Conservation (phyloP, 208 protist genomes). For the Acanthamoeba castellanii region DNA sequence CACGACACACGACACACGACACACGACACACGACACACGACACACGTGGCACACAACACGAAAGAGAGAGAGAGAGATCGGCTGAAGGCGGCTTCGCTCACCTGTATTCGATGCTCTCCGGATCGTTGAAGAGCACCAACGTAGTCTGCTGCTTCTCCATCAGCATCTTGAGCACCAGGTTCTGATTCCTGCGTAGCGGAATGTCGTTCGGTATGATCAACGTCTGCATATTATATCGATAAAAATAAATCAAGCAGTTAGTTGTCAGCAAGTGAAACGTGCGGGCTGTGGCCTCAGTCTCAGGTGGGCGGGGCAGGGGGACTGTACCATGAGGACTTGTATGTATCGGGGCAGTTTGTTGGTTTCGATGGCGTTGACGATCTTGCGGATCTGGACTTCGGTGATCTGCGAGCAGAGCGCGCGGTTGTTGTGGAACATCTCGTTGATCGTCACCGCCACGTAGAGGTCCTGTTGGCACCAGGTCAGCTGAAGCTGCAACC, state of each 20-base stretch:
- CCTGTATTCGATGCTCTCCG: constrained; percentile 58
- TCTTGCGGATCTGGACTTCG: constrained; percentile 66
- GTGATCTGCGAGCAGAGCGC: constrained; percentile 62
- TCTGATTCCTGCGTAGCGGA: constrained; percentile 54
- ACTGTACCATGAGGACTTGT: constrained; percentile 20
- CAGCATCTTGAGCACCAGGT: constrained; percentile 73
- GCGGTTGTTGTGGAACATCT: constrained; percentile 75
- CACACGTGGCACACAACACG: no score
- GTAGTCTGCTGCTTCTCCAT: constrained; percentile 54
- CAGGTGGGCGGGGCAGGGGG: not conserved
- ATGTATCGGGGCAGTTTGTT: constrained; percentile 57
- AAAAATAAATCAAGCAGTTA: no score
- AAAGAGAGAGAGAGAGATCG: no score
- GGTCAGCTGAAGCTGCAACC: no score
- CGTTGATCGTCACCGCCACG: constrained; percentile 61
- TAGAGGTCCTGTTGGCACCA: not conserved
- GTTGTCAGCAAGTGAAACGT: not conserved
- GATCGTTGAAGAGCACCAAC: constrained; percentile 65
- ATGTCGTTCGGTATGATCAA: constrained; percentile 44
- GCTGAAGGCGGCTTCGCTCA: no score
- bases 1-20: no score
- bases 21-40: no score
- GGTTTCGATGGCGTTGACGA: constrained; percentile 53
- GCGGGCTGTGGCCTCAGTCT: not conserved
- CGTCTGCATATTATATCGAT: not conserved